Conservation (phyloP, 192 early-diverging fungal genomes). For the Fimicolochytrium jonesii region DNA sequence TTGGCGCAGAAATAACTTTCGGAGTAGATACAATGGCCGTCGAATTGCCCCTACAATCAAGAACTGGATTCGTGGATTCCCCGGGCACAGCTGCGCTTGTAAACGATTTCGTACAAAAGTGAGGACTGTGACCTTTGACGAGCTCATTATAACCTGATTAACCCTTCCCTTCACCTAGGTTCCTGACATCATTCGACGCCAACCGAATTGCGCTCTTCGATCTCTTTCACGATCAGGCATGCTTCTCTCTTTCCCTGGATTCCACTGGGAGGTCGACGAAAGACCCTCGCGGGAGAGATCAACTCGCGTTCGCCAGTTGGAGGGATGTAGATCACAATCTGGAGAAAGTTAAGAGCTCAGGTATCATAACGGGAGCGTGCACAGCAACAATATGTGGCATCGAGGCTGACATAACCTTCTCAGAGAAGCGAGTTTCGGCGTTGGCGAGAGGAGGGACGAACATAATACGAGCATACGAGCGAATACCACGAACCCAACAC, state of each 20-base stretch:
- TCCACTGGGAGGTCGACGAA: too few relatives aligned
- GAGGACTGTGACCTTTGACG: too few relatives aligned
- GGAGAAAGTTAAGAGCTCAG: conserved; percentile 6
- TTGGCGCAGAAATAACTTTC: conserved; percentile 35
- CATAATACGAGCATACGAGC: conserved; percentile 9
- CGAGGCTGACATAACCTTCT: too few relatives aligned
- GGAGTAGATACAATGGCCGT: conserved; percentile 16
- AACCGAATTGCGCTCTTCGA: conserved; percentile 29
- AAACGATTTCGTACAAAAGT: conserved; percentile 36
- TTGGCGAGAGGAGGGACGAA: not conserved
- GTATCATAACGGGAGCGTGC: too few relatives aligned
- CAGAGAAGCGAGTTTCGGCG: conserved; percentile 16
- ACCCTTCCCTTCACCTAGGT: conserved; percentile 11
- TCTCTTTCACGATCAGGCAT: conserved; percentile 27
- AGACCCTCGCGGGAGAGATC: too few relatives aligned
- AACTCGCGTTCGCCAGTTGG: conserved; percentile 29
- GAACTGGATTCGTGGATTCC: conserved; percentile 35
- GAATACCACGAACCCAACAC: conserved; percentile 15
- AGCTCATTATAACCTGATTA: too few relatives aligned
- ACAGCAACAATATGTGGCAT: too few relatives aligned
- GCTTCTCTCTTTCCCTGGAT: conserved; percentile 36
- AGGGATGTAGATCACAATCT: conserved; percentile 22
- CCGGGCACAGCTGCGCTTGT: conserved; percentile 22
- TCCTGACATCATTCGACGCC: conserved; percentile 31
- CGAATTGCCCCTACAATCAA: conserved; percentile 22